Conservation (phyloP, 2,329 filamentous ascomycete species). For the Nemania diffusa region DNA sequence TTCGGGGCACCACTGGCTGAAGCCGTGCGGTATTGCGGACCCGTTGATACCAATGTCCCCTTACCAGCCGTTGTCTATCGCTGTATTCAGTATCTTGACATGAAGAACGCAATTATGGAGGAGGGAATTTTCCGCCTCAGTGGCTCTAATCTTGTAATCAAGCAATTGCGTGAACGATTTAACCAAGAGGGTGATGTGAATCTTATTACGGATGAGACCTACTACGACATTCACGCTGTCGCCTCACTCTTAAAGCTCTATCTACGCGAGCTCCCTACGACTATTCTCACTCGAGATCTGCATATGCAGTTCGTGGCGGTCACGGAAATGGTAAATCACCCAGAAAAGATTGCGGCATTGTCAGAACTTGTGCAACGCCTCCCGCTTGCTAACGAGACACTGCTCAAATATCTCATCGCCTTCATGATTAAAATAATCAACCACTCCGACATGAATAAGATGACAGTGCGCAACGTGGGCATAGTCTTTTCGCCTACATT, state of each 20-base stretch:
- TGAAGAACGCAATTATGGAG: slow-evolving; percentile 82
- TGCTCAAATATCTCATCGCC: slow-evolving; percentile 85
- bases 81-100: slow-evolving; percentile 90
- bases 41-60: slow-evolving; percentile 76
- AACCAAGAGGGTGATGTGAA: slow-evolving; percentile 93
- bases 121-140: slow-evolving; percentile 97
- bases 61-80: slow-evolving; percentile 94
- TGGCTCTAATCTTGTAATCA: slow-evolving; percentile 96
- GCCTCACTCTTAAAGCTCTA: slow-evolving; percentile 95
- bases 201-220: slow-evolving; percentile 81
- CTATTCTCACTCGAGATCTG: slow-evolving; percentile 89
- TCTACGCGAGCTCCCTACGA: slow-evolving; percentile 88
- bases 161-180: slow-evolving; percentile 89
- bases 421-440: slow-evolving; percentile 94
- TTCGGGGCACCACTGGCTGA: slow-evolving; percentile 89
- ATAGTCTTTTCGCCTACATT: slow-evolving; percentile 98
- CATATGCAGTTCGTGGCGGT: slow-evolving; percentile 89
- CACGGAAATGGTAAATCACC: slow-evolving; percentile 78
- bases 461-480: slow-evolving; percentile 96
- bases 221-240: slow-evolving; percentile 95
- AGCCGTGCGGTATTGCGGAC: slow-evolving; percentile 83
- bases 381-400: slow-evolving; percentile 80
- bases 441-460: slow-evolving; percentile 91
- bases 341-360: slow-evolving; percentile 80
- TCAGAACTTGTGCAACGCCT: slow-evolving; percentile 82